Evolutionary conservation across 495 filamentous ascomycete species (phyloP), one percentile per base, ranked within the genome.

Genomic region (Chaetomium tenue): DNA sequence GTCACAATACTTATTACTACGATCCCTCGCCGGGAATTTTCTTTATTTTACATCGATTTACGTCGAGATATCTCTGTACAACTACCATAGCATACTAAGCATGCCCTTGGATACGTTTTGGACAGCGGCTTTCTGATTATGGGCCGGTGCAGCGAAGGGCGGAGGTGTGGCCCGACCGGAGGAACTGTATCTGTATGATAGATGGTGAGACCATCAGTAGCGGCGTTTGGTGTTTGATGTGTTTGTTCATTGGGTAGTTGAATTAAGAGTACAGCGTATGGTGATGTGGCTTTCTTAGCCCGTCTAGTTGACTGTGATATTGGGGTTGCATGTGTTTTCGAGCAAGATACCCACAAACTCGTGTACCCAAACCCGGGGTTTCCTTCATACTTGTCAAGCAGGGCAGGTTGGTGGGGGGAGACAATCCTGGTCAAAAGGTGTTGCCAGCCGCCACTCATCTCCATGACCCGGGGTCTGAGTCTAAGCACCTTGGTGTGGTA

Each of bases 91-190:
- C 22, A 57, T 55, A 37, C 33, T 37, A 39, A 15, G 7, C 28
- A 55, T 55, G 53, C 26, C 26, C 4, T 58, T 28, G 22, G 26
- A 46, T 58, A 58, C 56, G 40, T 58, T 58, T 40, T 56, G 33
- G 20, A n/a, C 11, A 42, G 52, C 52, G 33, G 25, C 13, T 2
- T 44, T 44, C 1, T 4, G 40, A 44, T 44, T 44, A 0, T 18
- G 18, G 18, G 8, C 28, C 6, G 23, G 12, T n/a, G 1, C 28
- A 57, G 22, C n/a, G n/a, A 25, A 25, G 15, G 52, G 16, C 30
- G 33, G 3, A 39, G 28, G 16, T 20, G 37, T 22, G 33, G 28
- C 26, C n/a, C n/a, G 23, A 9, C 7, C 7, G 3, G 30, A 8
- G 30, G 3, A 22, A 44, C 13, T 30, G 28, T n/a, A 15, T 16